Base-by-base conservation (phyloP, 129 eudicot species). In the Deinandra increscens region DNA sequence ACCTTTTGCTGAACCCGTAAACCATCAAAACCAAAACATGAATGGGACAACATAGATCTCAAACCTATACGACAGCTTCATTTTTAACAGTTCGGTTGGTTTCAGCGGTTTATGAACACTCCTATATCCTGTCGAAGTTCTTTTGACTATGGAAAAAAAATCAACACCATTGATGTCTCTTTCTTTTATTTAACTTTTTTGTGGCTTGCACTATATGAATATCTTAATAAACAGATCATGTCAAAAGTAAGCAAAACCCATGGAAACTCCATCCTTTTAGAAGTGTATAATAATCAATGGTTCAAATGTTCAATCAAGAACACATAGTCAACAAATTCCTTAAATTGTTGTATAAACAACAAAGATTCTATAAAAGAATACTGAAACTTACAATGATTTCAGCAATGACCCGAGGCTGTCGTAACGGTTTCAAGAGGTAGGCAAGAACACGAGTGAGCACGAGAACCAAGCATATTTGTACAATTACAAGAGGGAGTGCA, bases 341-440 rank as follows among this genome's bases (percentile, higher is more conserved):
- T 45, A 62, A 10, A 43, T 31, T 36, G 33, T 66, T 39, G 64
- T 69, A 72, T 55, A 23, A 66, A 50, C 56, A 48, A 58, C 58
- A 72, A 72, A 29, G 54, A 82, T 62, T 37, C 42, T 22, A 14
- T 11, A 23, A 37, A 48, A 66, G 9, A 44, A 8, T 2, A 58
- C 6, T 29, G 56, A 11, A 51, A 78, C 95, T 81, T 74, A 87
- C 97, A 53, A 90, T 64, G 68, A 90, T 90, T 76, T 90, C 97
- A 49, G 97, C 97, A 9, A 90, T 76, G 67, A 90, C 97, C 11
- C 97, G 97, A 9, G 97, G 97, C 76, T 90, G 97, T 33, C 97
- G 75, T 56, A 90, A 71, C 13, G 95, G 97, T 54, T 68, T 81
- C n/a, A 90, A 81, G 68, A 87, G 70, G 80, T 80, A 87, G 0